phyloP scores from a whole-genome alignment of 345 rosid genomes.

The Bruguiera sexangula region DNA sequence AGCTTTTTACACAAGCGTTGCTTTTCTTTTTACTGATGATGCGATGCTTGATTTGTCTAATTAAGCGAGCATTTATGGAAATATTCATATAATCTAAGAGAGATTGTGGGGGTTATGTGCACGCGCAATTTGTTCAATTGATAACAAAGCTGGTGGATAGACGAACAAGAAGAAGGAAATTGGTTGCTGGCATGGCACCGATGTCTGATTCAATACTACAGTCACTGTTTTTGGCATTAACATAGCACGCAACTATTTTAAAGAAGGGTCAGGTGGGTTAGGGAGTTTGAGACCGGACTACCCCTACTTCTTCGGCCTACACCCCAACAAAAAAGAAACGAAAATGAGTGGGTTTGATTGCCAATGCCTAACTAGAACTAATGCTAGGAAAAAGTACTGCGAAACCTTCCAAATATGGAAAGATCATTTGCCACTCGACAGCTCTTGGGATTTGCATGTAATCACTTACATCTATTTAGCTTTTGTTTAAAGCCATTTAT shows the following conservation, averaged over 20 bases:
- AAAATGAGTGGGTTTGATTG: neutral
- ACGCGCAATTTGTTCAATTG: no score
- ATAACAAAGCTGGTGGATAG: no score
- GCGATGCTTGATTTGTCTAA: no score
- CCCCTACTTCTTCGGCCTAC: no score
- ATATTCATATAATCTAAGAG: no score
- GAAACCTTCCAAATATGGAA: conserved; percentile 2
- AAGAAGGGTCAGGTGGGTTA: neutral
- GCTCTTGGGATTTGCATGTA: neutral
- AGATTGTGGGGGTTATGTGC: neutral
- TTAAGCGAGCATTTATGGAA: no score
- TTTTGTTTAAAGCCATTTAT: neutral
- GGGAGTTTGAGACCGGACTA: neutral
- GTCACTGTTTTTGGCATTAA: no score
- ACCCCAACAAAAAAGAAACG: neutral
- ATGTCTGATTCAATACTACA: no score
- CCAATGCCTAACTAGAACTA: neutral
- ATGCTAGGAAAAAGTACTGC: neutral
- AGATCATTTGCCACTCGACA: neutral
- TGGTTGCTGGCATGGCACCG: no score
- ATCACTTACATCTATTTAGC: neutral
- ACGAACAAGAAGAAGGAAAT: no score
- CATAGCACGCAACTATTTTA: no score
- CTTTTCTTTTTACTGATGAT: neutral
- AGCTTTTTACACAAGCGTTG: neutral